Base-by-base conservation (phyloP, 2,329 filamentous ascomycete genomes). In the Fusarium buharicum region DNA sequence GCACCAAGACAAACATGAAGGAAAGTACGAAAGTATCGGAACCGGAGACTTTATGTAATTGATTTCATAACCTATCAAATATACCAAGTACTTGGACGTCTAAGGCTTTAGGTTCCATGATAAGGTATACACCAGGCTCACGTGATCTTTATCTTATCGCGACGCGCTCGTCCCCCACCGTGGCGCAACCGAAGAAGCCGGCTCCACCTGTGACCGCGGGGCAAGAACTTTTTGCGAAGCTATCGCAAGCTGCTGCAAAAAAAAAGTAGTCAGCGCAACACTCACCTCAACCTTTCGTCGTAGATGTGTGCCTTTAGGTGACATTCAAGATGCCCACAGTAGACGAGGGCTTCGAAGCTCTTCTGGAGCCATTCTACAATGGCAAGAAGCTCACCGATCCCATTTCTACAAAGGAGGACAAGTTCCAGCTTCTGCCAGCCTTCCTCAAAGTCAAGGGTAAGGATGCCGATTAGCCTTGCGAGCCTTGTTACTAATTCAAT, bases 381-480 rank as follows among this genome's bases (percentile, higher is more conserved):
- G 86, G 86, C 72, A 89, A 88, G 77, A 86, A 85, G 74, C 79
- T 88, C 55, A 88, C 85, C 1, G 86, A 88, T 69, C 84, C 85
- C 37, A 86, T 89, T 65, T 86, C 82, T 24, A 86, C 82, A 50
- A 84, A 82, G 68, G 84, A 90, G 72, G 95, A 99, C 80, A 99
- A 99, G 82, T 97, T 94, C 86, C 97, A 98, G 75, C 83, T 99
- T 37, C 80, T 99, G 24, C 96, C 95, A 1, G 95, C 95, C n/a
- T 99, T 99, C 76, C 81, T 99, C 56, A 97, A 97, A 77, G 93
- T 97, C 71, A 99, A 99, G 78, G 93, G 86, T 84, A 67, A 68
- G 78, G 70, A 58, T 55, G 31, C 10, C 14, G 22, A 50, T 34
- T 27, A 43, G 34, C 31, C 22, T 10, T 16, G 46, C 33, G 36